Percentiles rank a stretch among this genome's conserved stretches.
Conservation (phyloP, 83 land plant species). For the Diphasiastrum complanatum region DNA sequence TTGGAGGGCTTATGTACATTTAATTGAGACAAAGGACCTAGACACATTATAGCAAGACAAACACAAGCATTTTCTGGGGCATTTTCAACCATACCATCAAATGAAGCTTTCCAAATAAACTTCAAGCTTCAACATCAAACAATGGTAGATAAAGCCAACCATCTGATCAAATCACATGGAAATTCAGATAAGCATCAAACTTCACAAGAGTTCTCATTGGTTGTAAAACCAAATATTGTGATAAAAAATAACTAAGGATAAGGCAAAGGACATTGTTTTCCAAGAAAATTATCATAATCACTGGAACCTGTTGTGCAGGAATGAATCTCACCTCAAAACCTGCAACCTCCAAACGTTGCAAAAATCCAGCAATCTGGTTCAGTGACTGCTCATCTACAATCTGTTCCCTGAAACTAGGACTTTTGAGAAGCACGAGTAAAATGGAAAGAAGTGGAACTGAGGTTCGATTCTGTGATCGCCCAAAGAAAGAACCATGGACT, state of each 20-base stretch:
- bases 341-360: conserved; percentile 56
- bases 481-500: conserved; percentile 28
- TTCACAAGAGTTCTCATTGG: too few species aligned
- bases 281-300: neutral
- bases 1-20: too few species aligned
- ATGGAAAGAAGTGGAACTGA: conserved; percentile 69
- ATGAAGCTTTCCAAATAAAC: too few species aligned
- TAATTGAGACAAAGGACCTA: too few species aligned
- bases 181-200: too few species aligned
- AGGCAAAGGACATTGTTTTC: neutral
- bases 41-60: too few species aligned
- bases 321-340: conserved; percentile 57
- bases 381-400: conserved; percentile 52
- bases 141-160: too few species aligned
- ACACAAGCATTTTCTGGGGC: too few species aligned
- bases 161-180: too few species aligned
- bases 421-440: conserved; percentile 72
- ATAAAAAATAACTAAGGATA: conserved; percentile 2
- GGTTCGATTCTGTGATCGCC: conserved; percentile 48
- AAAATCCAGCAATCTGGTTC: conserved; percentile 56
- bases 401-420: conserved; percentile 60
- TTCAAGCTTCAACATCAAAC: too few species aligned
- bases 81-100: too few species aligned
- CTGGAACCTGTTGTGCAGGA: neutral
- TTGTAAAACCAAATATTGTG: too few species aligned